Percentiles rank a stretch among this genome's conserved stretches.
phyloP scores from a whole-genome alignment of 768 basidiomycete genomes.

The Austroboletus festivus region DNA sequence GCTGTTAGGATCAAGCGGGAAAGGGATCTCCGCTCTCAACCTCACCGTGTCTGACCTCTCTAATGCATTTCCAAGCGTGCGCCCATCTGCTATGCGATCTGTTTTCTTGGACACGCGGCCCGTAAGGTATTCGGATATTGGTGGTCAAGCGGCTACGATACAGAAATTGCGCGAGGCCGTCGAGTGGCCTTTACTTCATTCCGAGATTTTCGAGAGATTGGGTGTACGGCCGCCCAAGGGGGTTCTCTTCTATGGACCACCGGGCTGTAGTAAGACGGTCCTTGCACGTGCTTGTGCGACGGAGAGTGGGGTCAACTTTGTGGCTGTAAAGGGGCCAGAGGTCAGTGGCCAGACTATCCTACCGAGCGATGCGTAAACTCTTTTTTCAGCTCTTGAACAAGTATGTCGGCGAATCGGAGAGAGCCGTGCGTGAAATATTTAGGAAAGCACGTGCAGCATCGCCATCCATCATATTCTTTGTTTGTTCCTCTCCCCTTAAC shows the following conservation, averaged over 20 bases:
- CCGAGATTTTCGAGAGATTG: conserved; percentile 80
- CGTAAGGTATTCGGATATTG: conserved; percentile 83
- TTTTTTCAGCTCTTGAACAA: conserved; percentile 82
- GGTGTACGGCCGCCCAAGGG: conserved; percentile 89
- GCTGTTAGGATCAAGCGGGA: conserved; percentile 4
- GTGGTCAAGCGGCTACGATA: conserved; percentile 79
- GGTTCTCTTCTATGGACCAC: conserved; percentile 89
- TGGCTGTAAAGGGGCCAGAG: conserved; percentile 97
- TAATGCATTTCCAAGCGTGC: conserved; percentile 69
- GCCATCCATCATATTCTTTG: conserved; percentile 96
- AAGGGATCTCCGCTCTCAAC: conserved; percentile 30
- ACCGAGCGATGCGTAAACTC: background rate
- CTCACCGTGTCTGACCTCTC: conserved; percentile 63
- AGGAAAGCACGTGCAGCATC: conserved; percentile 91
- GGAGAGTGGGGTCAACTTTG: conserved; percentile 92
- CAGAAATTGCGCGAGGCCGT: conserved; percentile 86
- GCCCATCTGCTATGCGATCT: conserved; percentile 93
- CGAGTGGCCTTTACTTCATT: conserved; percentile 92
- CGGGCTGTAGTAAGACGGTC: conserved; percentile 96
- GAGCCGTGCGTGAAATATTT: conserved; percentile 93
- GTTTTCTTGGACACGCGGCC: conserved; percentile 85
- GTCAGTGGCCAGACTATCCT: conserved; percentile 42
- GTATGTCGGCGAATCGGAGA: conserved; percentile 96
- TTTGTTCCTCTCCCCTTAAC: conserved; percentile 36
- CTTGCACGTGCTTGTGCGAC: conserved; percentile 89